Base-by-base conservation (phyloP, 2,329 filamentous ascomycete species). In the Pseudomassariella vexata region DNA sequence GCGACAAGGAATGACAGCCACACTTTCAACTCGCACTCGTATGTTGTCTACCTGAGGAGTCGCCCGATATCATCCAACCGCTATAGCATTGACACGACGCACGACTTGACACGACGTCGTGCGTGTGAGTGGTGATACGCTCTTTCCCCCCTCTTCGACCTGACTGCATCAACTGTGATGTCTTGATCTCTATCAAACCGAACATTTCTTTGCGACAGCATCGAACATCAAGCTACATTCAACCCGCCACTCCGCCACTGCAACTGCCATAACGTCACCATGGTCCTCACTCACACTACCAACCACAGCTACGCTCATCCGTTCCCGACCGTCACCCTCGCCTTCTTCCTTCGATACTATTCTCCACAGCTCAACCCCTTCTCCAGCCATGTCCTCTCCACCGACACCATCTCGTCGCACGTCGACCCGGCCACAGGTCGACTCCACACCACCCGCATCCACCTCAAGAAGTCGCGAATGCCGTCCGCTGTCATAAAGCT, bases 321-420 rank as follows among this genome's bases (percentile, higher is more conserved):
- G 29, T 90, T 90, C 65, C 79, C 84, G 40, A 85, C 85, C 56
- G 85, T 92, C 40, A 87, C 85, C 29, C 80, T 92, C 57, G 85
- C 85, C 63, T 92, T 87, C 71, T 92, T 90, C 63, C 80, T 92
- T 30, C 84, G 85, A 44, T 92, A 92, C 62, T 87, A 84, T 38
- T 76, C 72, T 5, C 71, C 73, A 19, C 66, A 75, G 44, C 63
- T 75, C 44, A 92, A 90, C 52, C 85, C 85, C 6, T 89, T 90
- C 64, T 81, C 80, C 44, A 79, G 75, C 42, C 85, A 92, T 63
- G 85, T 92, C 32, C 67, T 88, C 47, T 86, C 82, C 52, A 88
- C 84, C 57, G 85, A 92, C 59, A 87, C 84, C 49, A 85, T 92
- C 56, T 76, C 77, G 29, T 82, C 79, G 43, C 67, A 73, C 56